These are phyloP conservation scores for Coemansia sp. DNA, from an alignment of 192 early-diverging fungal species.

Conservation along the genomic window DNA sequence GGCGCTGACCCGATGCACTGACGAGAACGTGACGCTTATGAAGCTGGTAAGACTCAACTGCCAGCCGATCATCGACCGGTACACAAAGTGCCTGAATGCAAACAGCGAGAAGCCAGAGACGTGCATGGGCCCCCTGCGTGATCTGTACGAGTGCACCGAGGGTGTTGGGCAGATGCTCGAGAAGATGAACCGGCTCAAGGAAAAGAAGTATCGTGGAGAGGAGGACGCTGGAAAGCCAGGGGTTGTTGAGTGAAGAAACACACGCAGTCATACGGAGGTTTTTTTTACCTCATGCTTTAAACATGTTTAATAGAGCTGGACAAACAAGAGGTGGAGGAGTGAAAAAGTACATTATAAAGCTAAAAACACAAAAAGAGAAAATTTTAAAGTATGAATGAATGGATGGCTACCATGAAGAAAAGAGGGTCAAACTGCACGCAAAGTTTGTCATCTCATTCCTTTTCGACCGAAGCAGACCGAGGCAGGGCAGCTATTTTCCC, in stretches of 20 bases:
- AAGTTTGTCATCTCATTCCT: background rate
- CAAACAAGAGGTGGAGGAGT: background rate
- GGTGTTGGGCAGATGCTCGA: constrained; percentile 51
- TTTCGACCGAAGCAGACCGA: background rate
- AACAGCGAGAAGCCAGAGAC: constrained; percentile 37
- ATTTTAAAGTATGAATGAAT: background rate
- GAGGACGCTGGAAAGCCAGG: background rate
- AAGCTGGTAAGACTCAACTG: constrained; percentile 53
- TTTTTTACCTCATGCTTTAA: no score
- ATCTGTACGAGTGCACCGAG: constrained; percentile 56
- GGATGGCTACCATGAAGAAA: background rate
- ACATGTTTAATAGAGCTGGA: background rate
- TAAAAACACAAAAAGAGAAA: background rate
- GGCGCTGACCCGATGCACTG: constrained; percentile 49
- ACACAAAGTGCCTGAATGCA: constrained; percentile 40
- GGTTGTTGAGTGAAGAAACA: constrained; percentile 1
- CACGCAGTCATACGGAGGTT: no score
- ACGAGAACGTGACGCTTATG: constrained; percentile 56
- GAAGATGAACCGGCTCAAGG: constrained; percentile 44
- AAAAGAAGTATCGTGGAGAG: constrained; percentile 13
- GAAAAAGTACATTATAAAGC: constrained; percentile 3
- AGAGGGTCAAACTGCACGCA: no score
- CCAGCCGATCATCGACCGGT: constrained; percentile 51
- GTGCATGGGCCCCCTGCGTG: constrained; percentile 41
- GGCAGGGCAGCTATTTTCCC: no score